These are phyloP conservation scores for Boletus reticuloceps DNA, from an alignment of 768 basidiomycete species.

Conservation along the genomic window DNA sequence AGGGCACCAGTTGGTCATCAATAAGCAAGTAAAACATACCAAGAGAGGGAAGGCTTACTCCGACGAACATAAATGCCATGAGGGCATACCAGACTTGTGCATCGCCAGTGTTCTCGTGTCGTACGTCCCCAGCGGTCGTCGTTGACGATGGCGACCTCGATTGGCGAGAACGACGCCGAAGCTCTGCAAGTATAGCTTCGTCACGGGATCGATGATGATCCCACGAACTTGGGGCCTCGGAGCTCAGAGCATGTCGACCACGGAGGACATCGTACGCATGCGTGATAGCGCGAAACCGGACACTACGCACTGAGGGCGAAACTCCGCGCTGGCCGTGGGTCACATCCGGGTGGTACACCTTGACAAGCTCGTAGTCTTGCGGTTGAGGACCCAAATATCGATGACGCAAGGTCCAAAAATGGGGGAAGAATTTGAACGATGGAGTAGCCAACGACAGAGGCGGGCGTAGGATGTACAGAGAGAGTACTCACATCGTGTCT, in stretches of 20 bases:
- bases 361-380: constrained; percentile 73
- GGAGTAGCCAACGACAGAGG: no score
- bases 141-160: constrained; percentile 27
- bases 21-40: background rate
- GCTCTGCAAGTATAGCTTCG: constrained; percentile 50
- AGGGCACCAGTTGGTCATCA: background rate
- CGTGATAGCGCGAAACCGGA: constrained; percentile 62
- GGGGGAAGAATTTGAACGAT: no score
- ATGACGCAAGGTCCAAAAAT: background rate
- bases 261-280: constrained; percentile 55
- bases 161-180: constrained; percentile 43
- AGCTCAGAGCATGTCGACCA: background rate
- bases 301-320: constrained; percentile 45
- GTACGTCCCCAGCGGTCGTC: background rate
- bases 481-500: constrained; percentile 55
- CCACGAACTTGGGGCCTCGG: background rate
- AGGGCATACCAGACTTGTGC: constrained; percentile 11
- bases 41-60: constrained; percentile 9
- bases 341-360: constrained; percentile 70
- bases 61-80: constrained; percentile 8
- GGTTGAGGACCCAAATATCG: background rate
- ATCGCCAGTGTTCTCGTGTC: background rate
- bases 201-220: constrained; percentile 11
- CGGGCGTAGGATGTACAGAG: background rate
- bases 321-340: constrained; percentile 37